Base-by-base conservation (phyloP, 1,284 basidiomycete genomes). In the Phylloboletellus chloephorus region DNA sequence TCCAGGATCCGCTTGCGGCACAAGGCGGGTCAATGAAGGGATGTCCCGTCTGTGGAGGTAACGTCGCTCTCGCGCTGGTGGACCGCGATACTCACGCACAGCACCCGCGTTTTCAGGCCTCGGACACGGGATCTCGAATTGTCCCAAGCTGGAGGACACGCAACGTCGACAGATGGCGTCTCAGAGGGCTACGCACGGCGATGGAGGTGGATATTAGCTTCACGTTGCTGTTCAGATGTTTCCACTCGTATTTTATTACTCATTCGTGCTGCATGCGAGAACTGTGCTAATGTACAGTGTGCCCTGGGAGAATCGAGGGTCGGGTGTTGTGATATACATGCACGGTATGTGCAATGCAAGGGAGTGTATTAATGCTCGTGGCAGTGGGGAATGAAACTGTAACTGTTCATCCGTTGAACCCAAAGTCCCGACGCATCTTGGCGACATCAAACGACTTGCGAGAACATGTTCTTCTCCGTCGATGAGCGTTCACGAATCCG, bases 1-100 rank as follows among this genome's bases (percentile, higher is more conserved):
- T 98, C 51, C 92, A 98, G 30, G 96, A 98, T 66, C 92, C 95
- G 10, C 79, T 89, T 38, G 82, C 79, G 2, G 78, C 75, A 0
- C 82, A 86, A 48, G 87, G 85, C 11, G 86, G 81, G 3, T 73
- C 75, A 3, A 65, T 91, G 50, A 85, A 82, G 47, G 93, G 94
- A 13, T 98, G 96, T 68, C 85, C 92, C 2, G 88, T 98, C 24
- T 99, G 96, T 69, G 96, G 96, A 60, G 96, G 92, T 82, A 57
- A 46, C 68, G 29, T 38, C 38, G 2, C 25, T 10, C 25, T 37
- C 24, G 29, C 17, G 7, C 12, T 21, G n/a, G 33, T 12, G 5
- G 26, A n/a, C 4, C 9, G 11, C 10, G 28, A n/a, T 20, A 5
- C 20, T 48, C 24, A 49, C 46, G 13, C 42, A 40, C 28, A n/a